Percentiles rank a stretch among this genome's conserved stretches.
Conservation (phyloP, 2,329 filamentous ascomycete species). For the Raffaelea albimanens region DNA sequence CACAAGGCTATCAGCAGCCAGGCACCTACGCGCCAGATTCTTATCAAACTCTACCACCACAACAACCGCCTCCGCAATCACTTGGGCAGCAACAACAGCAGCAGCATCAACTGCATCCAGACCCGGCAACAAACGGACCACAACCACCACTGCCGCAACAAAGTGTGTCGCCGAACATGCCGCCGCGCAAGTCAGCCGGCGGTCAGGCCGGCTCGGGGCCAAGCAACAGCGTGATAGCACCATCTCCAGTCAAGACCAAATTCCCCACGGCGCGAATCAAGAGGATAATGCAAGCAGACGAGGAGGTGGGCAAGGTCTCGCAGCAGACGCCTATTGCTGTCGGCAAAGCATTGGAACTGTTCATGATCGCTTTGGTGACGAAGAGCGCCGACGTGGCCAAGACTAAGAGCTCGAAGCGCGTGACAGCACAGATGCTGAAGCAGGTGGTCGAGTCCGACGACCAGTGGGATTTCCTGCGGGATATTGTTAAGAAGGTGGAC, state of each 20-base stretch:
- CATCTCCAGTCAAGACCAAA: conserved; percentile 78
- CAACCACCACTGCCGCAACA: background rate
- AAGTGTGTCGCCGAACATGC: conserved; percentile 8
- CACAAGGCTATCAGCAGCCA: conserved; percentile 4
- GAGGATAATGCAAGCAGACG: conserved; percentile 98
- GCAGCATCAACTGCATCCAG: conserved; percentile 3
- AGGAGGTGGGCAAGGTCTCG: conserved; percentile 96
- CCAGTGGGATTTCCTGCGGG: conserved; percentile 86
- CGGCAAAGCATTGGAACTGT: conserved; percentile 89
- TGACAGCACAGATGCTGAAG: conserved; percentile 86
- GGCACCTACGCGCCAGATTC: background rate
- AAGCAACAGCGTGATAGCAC: conserved; percentile 30
- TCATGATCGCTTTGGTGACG: conserved; percentile 90
- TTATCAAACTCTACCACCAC: background rate
- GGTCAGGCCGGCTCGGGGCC: conserved; percentile 5
- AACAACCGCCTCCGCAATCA: background rate
- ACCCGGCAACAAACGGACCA: background rate
- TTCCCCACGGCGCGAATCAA: conserved; percentile 97
- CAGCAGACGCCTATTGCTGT: conserved; percentile 96
- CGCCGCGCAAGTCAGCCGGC: conserved; percentile 8
- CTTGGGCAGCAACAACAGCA: conserved; percentile 16
- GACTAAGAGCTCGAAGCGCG: conserved; percentile 75
- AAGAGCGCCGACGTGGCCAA: conserved; percentile 80
- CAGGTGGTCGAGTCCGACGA: conserved; percentile 79
- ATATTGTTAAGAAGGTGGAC: conserved; percentile 80